Percentiles rank a stretch among this genome's conserved stretches.
phyloP scores from a whole-genome alignment of 1,139 yeast species.

The Ogataea hybrid region DNA sequence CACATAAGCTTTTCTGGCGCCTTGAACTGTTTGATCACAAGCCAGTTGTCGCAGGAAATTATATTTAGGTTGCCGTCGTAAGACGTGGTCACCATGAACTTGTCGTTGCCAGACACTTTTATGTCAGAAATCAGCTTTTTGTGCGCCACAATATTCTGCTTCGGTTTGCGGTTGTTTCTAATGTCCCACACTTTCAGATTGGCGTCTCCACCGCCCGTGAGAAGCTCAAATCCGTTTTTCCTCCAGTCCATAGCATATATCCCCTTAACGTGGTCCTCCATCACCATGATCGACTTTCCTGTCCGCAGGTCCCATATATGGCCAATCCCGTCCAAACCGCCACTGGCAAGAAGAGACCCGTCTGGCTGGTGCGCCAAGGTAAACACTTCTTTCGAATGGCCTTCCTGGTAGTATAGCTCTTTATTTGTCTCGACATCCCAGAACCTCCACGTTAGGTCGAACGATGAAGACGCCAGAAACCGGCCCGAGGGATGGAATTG shows the following conservation, averaged over 20 bases:
- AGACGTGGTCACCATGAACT: slow-evolving; percentile 57
- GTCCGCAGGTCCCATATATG: slow-evolving; percentile 85
- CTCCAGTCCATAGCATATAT: slow-evolving; percentile 76
- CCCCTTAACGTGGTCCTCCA: slow-evolving; percentile 65
- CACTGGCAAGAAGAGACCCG: slow-evolving; percentile 75
- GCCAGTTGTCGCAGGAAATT: slow-evolving; percentile 79
- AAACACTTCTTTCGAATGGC: slow-evolving; percentile 77
- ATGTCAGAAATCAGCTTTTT: slow-evolving; percentile 69
- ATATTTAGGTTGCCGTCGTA: slow-evolving; percentile 67
- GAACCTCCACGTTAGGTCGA: slow-evolving; percentile 84
- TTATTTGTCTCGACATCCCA: slow-evolving; percentile 65
- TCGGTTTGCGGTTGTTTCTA: slow-evolving; percentile 44
- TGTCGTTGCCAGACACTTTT: slow-evolving; percentile 43
- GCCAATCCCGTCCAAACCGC: slow-evolving; percentile 75
- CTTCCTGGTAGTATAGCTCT: slow-evolving; percentile 67
- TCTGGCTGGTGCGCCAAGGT: slow-evolving; percentile 67
- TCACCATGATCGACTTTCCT: slow-evolving; percentile 60
- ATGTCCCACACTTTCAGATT: slow-evolving; percentile 85
- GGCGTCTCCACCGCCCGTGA: slow-evolving; percentile 86
- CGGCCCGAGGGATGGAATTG: slow-evolving; percentile 64
- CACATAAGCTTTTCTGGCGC: slow-evolving; percentile 73
- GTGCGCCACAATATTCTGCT: slow-evolving; percentile 72
- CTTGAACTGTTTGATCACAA: slow-evolving; percentile 47
- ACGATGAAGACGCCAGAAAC: slow-evolving; percentile 68
- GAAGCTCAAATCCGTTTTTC: slow-evolving; percentile 69